phyloP scores from a whole-genome alignment of 257 asterid species.

The Solanum rostratum region DNA sequence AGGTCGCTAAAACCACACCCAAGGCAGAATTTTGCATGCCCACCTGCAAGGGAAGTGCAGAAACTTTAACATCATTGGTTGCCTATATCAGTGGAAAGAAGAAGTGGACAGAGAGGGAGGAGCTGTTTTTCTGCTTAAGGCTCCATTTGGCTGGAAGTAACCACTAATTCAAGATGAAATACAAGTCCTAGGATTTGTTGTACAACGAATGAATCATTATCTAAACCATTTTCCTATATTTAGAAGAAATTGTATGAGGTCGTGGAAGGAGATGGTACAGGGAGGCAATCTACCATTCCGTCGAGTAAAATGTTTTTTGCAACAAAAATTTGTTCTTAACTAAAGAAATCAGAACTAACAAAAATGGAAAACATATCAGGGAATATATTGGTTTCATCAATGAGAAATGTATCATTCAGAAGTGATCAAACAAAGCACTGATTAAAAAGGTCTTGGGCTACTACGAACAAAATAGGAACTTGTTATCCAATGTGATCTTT shows the following conservation, averaged over 20 bases:
- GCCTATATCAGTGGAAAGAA: background rate
- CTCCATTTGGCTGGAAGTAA: background rate
- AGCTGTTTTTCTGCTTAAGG: background rate
- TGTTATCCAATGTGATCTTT: background rate
- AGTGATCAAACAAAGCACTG: background rate
- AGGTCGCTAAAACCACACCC: constrained; percentile 80
- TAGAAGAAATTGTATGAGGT: background rate
- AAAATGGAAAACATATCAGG: background rate
- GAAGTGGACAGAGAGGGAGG: background rate
- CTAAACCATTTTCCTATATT: background rate
- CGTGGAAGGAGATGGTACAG: background rate
- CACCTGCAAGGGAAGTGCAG: constrained; percentile 35
- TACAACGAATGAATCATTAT: background rate
- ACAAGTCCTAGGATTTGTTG: background rate
- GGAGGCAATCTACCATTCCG: background rate
- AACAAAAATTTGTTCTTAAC: background rate
- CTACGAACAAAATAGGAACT: background rate
- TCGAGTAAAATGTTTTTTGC: background rate
- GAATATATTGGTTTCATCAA: background rate
- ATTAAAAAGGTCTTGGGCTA: background rate
- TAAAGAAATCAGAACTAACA: background rate
- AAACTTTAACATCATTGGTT: background rate
- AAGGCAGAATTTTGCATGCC: constrained; percentile 94
- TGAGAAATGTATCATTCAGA: background rate
- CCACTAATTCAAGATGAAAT: background rate